Percentiles rank a stretch among this genome's conserved stretches.
Conservation (phyloP, 306 rosid genomes). For the Carpinus viminea region DNA sequence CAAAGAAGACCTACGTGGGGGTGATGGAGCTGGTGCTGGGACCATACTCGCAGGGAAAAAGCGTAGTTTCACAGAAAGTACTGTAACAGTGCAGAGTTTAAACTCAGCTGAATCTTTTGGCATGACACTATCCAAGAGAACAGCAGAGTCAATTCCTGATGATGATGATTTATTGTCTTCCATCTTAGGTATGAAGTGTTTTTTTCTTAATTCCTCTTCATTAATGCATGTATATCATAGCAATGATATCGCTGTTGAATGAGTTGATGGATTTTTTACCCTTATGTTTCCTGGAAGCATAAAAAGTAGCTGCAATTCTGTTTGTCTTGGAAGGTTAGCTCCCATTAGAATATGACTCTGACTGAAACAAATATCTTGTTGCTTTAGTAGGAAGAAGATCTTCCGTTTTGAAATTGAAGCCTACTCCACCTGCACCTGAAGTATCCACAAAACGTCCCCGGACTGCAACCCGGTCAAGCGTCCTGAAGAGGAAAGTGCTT, state of each 20-base stretch:
- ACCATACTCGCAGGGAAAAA: slow-evolving; percentile 59
- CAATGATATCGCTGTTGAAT: slow-evolving; percentile 2
- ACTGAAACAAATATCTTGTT: slow-evolving; percentile 40
- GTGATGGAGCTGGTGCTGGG: slow-evolving; percentile 41
- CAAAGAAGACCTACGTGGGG: slow-evolving; percentile 43
- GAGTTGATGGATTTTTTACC: slow-evolving; percentile 8
- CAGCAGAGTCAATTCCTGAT: slow-evolving; percentile 74
- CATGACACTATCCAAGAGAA: slow-evolving; percentile 58
- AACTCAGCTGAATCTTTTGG: slow-evolving; percentile 70
- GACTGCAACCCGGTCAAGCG: slow-evolving; percentile 54
- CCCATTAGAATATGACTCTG: slow-evolving; percentile 21
- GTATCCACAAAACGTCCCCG: slow-evolving; percentile 59
- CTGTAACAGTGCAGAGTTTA: slow-evolving; percentile 66
- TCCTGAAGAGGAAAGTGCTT: slow-evolving; percentile 85
- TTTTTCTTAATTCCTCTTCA: slow-evolving; percentile 18
- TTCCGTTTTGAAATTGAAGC: slow-evolving; percentile 79
- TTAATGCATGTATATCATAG: slow-evolving; percentile 6
- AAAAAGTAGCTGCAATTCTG: neutral
- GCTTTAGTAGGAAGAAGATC: slow-evolving; percentile 84
- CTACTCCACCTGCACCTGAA: slow-evolving; percentile 70
- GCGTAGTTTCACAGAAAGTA: slow-evolving; percentile 85
- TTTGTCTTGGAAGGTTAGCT: slow-evolving; percentile 10
- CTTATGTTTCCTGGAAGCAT: neutral
- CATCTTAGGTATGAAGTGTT: slow-evolving; percentile 69
- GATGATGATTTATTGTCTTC: slow-evolving; percentile 97